A percentile compares a stretch with the other conserved stretches of the same genome.
These are phyloP conservation scores for Penicillium corylophilum DNA, from an alignment of 2,329 filamentous ascomycete species.

Conservation along the genomic window DNA sequence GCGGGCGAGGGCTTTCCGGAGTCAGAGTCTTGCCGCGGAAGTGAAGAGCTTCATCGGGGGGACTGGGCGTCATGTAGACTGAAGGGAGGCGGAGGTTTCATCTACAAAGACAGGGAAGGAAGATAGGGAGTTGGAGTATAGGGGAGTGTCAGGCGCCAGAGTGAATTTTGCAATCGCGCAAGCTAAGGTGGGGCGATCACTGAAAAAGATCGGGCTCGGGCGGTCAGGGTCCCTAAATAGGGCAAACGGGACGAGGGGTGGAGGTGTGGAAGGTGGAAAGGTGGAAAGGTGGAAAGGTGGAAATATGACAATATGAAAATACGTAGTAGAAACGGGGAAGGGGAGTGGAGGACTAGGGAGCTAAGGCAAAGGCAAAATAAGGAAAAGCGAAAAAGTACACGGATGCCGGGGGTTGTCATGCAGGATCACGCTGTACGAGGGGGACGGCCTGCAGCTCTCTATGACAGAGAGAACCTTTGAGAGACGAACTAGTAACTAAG, in stretches of 20 bases:
- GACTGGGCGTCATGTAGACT: conserved; percentile 56
- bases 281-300: neutral
- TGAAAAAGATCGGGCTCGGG: conserved; percentile 27
- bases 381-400: neutral
- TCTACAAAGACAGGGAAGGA: conserved; percentile 30
- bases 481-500: too few relatives aligned
- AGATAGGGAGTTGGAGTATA: conserved; percentile 1
- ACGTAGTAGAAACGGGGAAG: neutral
- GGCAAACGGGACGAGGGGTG: neutral
- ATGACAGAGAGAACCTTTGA: too few relatives aligned
- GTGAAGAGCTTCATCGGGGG: conserved; percentile 52
- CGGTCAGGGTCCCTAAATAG: conserved; percentile 13
- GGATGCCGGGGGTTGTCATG: too few relatives aligned
- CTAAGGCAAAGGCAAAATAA: neutral
- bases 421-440: too few relatives aligned
- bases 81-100: conserved; percentile 39
- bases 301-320: neutral
- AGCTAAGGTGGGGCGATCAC: conserved; percentile 41
- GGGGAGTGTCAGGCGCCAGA: conserved; percentile 4
- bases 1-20: conserved; percentile 68
- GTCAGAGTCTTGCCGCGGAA: conserved; percentile 65
- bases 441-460: too few relatives aligned
- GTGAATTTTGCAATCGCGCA: conserved; percentile 33
- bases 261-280: neutral
- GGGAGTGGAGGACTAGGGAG: too few relatives aligned